phyloP scores from a whole-genome alignment of 768 basidiomycete genomes.

The Pulveroboletus frians region DNA sequence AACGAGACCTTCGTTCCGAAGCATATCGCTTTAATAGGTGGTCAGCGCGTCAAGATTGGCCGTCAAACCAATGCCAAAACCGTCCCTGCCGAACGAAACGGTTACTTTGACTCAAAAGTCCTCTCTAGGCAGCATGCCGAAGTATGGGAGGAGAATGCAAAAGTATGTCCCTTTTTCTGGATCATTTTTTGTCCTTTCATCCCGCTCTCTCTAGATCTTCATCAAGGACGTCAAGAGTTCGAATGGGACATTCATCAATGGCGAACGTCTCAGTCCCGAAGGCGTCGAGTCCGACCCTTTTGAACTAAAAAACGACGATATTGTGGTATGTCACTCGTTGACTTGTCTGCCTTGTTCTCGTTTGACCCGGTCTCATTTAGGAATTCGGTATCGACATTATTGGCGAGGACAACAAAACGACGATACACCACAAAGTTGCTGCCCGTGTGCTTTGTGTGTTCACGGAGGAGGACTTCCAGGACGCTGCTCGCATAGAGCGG shows the following conservation, averaged over 20 bases:
- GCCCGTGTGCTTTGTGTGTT: conserved; percentile 90
- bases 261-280: conserved; percentile 85
- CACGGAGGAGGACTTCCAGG: conserved; percentile 75
- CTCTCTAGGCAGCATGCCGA: conserved; percentile 94
- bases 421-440: conserved; percentile 97
- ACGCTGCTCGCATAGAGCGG: conserved; percentile 66
- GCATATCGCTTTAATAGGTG: conserved; percentile 71
- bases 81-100: conserved; percentile 86
- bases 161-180: conserved; percentile 45
- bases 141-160: conserved; percentile 91
- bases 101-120: conserved; percentile 96
- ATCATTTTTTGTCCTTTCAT: conserved; percentile 6
- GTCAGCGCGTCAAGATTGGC: conserved; percentile 83
- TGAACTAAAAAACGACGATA: conserved; percentile 92
- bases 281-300: conserved; percentile 88
- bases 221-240: conserved; percentile 99
- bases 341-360: conserved; percentile 1
- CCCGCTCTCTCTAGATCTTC: conserved; percentile 58
- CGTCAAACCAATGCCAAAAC: conserved; percentile 96
- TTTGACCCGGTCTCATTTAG: conserved; percentile 35
- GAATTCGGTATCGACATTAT: conserved; percentile 99
- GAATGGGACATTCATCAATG: conserved; percentile 98
- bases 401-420: conserved; percentile 96
- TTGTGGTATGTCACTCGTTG: conserved; percentile 66
- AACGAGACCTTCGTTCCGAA: conserved; percentile 95